Evolutionary conservation across 257 asterid genomes (phyloP).

Genomic region (Vinca minor): DNA sequence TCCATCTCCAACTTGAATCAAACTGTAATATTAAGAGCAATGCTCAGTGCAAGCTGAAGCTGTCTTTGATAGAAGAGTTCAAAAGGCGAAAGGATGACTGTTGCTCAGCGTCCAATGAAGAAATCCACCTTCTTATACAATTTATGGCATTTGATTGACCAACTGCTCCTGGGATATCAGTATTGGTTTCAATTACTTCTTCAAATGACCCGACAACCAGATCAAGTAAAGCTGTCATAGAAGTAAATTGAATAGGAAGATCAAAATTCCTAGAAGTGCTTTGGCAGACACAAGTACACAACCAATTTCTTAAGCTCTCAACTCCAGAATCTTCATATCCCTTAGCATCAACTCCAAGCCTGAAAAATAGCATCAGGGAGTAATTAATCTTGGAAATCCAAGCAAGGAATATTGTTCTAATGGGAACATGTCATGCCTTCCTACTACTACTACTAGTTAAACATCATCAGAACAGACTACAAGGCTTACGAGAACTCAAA

Average conservation of each 20-base stretch:
- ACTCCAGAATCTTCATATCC: constrained; percentile 55
- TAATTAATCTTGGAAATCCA: not conserved
- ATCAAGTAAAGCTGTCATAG: constrained; percentile 38
- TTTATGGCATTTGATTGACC: constrained; percentile 30
- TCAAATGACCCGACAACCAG: constrained; percentile 37
- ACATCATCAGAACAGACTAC: not conserved
- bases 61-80: constrained; percentile 19
- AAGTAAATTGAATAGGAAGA: constrained; percentile 38
- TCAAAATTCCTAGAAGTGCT: constrained; percentile 24
- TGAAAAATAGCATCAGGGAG: constrained; percentile 21
- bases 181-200: constrained; percentile 32
- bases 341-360: constrained; percentile 52
- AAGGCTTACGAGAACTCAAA: not conserved
- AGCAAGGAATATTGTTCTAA: no score
- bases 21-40: not conserved
- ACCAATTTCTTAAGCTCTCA: constrained; percentile 38
- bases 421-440: no score
- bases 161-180: constrained; percentile 15
- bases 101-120: constrained; percentile 44
- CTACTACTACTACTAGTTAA: no score
- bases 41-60: not conserved
- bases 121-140: constrained; percentile 57
- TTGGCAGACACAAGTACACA: constrained; percentile 29
- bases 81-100: constrained; percentile 42
- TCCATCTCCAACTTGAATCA: not conserved